Conservation (phyloP, 2,329 filamentous ascomycete species). For the Stagonosporopsis tanaceti region DNA sequence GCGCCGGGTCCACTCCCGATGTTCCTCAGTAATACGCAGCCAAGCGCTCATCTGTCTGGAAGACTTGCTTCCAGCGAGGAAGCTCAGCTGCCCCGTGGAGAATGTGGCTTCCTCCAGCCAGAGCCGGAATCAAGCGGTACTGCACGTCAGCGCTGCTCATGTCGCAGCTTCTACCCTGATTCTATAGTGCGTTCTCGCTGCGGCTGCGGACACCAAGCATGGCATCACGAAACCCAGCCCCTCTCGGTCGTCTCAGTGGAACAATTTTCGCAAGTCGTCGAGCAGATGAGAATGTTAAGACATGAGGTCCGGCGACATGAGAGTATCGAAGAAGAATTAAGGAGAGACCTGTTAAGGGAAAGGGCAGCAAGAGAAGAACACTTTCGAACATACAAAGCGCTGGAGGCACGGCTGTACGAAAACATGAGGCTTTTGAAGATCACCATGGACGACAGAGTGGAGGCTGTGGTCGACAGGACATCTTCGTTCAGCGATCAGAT, state of each 20-base stretch:
- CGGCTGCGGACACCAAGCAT: conserved; percentile 58
- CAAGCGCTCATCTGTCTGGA: conserved; percentile 41
- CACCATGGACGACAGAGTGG: conserved; percentile 51
- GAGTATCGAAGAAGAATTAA: conserved; percentile 47
- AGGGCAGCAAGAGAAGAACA: conserved; percentile 46
- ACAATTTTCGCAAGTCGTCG: conserved; percentile 46
- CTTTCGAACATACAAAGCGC: conserved; percentile 41
- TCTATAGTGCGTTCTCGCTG: conserved; percentile 51
- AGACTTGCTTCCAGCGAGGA: conserved; percentile 38
- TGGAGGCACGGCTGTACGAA: conserved; percentile 49
- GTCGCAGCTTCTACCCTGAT: conserved; percentile 54
- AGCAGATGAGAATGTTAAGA: conserved; percentile 48
- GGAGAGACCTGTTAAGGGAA: conserved; percentile 48
- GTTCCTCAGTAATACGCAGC: conserved; percentile 47
- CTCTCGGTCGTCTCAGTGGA: conserved; percentile 46
- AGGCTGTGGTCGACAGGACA: conserved; percentile 52
- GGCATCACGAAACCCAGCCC: conserved; percentile 53
- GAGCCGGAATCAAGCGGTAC: conserved; percentile 33
- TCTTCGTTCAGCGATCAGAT: conserved; percentile 49
- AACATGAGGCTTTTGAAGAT: conserved; percentile 51
- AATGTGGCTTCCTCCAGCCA: conserved; percentile 48
- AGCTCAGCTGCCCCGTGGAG: conserved; percentile 48
- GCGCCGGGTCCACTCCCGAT: conserved; percentile 44
- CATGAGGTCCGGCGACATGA: conserved; percentile 45
- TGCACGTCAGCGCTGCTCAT: conserved; percentile 52